Percentiles rank a stretch among this genome's conserved stretches.
phyloP scores from a whole-genome alignment of 306 rosid species.

The Astragalus glycyphyllos region DNA sequence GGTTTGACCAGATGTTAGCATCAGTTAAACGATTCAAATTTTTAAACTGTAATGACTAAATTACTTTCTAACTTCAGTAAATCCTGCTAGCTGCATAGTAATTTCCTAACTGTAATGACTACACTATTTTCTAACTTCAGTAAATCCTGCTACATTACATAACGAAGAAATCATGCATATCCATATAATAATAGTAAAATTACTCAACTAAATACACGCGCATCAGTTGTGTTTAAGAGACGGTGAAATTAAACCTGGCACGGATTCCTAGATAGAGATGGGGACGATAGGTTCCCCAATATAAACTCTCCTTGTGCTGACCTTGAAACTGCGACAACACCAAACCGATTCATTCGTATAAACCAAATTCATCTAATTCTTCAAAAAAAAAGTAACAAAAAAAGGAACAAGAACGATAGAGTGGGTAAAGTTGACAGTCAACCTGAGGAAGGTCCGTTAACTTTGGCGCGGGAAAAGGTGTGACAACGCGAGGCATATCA shows the following conservation, averaged over 20 bases:
- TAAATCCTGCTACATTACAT: neutral
- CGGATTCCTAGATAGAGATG: constrained; percentile 88
- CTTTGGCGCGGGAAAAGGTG: constrained; percentile 91
- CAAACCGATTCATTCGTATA: constrained; percentile 24
- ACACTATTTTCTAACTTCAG: neutral
- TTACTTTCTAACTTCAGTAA: neutral
- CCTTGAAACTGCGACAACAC: constrained; percentile 79
- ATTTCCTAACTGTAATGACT: neutral
- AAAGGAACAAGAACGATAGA: neutral
- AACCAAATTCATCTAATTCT: neutral
- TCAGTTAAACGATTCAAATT: too few relatives aligned
- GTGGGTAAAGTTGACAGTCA: neutral
- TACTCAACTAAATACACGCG: neutral
- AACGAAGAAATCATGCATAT: neutral
- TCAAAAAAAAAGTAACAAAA: neutral
- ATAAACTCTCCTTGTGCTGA: constrained; percentile 88
- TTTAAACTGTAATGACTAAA: too few relatives aligned
- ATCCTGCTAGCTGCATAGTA: neutral
- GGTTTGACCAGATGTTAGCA: too few relatives aligned
- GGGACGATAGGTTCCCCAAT: constrained; percentile 99
- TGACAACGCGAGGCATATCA: constrained; percentile 60
- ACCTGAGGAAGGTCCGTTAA: constrained; percentile 94
- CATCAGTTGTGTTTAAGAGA: neutral
- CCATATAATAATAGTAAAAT: neutral
- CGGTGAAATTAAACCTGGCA: constrained; percentile 63